Conservation (phyloP, 139 green algal genomes). For the Tetraselmis striata region DNA sequence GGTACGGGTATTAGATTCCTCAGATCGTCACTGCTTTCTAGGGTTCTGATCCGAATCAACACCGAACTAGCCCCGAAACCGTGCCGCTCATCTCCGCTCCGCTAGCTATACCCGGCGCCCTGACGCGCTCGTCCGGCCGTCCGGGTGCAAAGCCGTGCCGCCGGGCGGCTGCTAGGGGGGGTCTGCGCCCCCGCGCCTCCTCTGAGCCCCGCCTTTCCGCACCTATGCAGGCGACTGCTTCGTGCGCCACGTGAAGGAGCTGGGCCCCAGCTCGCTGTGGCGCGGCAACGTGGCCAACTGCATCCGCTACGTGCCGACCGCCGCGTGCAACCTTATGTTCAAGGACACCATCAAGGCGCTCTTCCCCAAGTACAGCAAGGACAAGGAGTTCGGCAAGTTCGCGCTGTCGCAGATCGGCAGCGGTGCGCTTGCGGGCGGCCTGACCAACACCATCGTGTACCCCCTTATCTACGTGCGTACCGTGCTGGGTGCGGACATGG, state of each 20-base stretch:
- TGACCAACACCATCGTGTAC: conserved; percentile 96
- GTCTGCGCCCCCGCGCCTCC: too few species aligned
- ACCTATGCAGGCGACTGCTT: conserved; percentile 90
- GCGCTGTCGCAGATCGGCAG: conserved; percentile 96
- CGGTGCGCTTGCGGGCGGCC: conserved; percentile 82
- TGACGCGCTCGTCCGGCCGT: too few species aligned
- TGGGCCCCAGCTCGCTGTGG: conserved; percentile 91
- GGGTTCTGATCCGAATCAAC: too few species aligned
- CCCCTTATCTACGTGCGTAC: conserved; percentile 98
- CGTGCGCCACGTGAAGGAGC: conserved; percentile 71
- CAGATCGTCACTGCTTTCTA: too few species aligned
- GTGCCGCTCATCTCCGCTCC: too few species aligned
- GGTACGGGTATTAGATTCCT: too few species aligned
- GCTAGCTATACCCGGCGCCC: too few species aligned
- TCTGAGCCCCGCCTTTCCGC: not conserved
- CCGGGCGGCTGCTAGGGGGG: not conserved
- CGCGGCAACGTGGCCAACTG: conserved; percentile 96
- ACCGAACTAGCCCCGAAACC: too few species aligned
- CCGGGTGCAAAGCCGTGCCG: too few species aligned
- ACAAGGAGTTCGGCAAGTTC: conserved; percentile 91
- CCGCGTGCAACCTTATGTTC: conserved; percentile 99
- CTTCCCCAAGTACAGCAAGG: conserved; percentile 89
- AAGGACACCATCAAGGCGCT: conserved; percentile 99
- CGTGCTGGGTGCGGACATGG: conserved; percentile 89
- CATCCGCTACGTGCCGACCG: conserved; percentile 88